Base-by-base conservation (phyloP, 225 moss, liverwort and hornwort genomes). In the Neckera pumila region DNA sequence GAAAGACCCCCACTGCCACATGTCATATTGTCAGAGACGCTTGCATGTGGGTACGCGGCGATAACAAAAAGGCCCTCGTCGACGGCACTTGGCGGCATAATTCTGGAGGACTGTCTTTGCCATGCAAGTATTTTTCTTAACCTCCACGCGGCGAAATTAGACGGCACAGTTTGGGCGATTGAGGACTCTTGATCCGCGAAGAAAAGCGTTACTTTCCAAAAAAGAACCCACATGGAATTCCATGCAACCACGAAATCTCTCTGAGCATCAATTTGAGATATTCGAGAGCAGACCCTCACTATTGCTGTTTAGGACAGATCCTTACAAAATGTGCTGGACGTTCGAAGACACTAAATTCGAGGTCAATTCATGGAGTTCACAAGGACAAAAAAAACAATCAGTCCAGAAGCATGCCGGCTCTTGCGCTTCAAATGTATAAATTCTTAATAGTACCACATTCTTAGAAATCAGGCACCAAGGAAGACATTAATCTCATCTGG, bases 81-180 rank as follows among this genome's bases (percentile, higher is more conserved):
- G 59, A 69, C 47, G 76, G 87, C 89, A 91, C 91, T 89, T 91
- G 89, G 87, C 87, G 36, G 61, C 76, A 60, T 73, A 12, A 40
- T 51, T 81, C 51, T 51, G 83, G 58, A 89, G 65, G 49, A 59
- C 75, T 40, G 77, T 54, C 73, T 65, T 83, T 65, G 74, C 84
- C 87, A 87, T 87, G 89, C 87, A 27, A 51, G 81, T 86, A 65
- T 70, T 12, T 76, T 38, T n/a, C n/a, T 31, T 16, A 38, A 28
- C 83, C 54, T 81, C 76, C 89, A 89, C 87, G 65, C 82, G 89
- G 82, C 85, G 42, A 85, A 56, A 85, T 34, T n/a, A 16, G 65
- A 61, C 7, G 60, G 30, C 27, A 19, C 43, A n/a, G n/a, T n/a
- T 57, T 62, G 43, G 64, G 64, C 72, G 60, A 47, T 86, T 79